Evolutionary conservation across 2,329 filamentous ascomycete species (phyloP).

Genomic region (Gaeumannomyces tritici): DNA sequence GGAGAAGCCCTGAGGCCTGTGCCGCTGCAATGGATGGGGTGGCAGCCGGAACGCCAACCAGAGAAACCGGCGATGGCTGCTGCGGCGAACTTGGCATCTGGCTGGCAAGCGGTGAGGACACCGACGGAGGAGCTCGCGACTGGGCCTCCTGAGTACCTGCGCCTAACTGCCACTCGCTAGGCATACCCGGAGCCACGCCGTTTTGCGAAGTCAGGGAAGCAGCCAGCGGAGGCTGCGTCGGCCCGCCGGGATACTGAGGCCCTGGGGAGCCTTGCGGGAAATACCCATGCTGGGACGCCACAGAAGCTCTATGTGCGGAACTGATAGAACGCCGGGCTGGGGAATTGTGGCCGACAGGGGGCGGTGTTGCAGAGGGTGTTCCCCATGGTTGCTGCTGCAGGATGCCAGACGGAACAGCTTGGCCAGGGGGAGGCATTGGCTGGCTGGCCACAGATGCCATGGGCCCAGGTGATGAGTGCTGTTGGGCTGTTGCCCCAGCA

Average conservation of each 20-base stretch:
- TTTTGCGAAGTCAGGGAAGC: not conserved
- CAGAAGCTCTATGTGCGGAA: constrained; percentile 7
- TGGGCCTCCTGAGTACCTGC: too few species aligned
- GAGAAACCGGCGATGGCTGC: not conserved
- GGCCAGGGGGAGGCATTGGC: not conserved
- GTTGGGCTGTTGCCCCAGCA: too few species aligned
- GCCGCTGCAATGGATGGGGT: not conserved
- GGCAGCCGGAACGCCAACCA: not conserved
- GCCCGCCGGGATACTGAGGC: not conserved
- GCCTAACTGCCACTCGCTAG: not conserved
- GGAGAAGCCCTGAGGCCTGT: not conserved
- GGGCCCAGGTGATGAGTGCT: too few species aligned
- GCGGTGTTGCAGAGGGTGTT: not conserved
- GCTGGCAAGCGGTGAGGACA: not conserved
- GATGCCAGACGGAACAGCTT: not conserved
- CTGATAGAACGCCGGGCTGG: not conserved
- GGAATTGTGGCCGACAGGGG: not conserved
- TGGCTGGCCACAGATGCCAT: too few species aligned
- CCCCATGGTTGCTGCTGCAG: not conserved
- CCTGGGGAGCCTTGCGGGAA: not conserved
- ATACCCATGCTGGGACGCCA: not conserved
- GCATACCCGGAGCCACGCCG: too few species aligned
- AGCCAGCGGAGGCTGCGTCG: not conserved
- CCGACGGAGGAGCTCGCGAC: not conserved
- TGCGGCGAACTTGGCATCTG: not conserved